Evolutionary conservation across 768 basidiomycete species (phyloP), one percentile per base, ranked within the genome.

Genomic region (Leucosporidium scottii): DNA sequence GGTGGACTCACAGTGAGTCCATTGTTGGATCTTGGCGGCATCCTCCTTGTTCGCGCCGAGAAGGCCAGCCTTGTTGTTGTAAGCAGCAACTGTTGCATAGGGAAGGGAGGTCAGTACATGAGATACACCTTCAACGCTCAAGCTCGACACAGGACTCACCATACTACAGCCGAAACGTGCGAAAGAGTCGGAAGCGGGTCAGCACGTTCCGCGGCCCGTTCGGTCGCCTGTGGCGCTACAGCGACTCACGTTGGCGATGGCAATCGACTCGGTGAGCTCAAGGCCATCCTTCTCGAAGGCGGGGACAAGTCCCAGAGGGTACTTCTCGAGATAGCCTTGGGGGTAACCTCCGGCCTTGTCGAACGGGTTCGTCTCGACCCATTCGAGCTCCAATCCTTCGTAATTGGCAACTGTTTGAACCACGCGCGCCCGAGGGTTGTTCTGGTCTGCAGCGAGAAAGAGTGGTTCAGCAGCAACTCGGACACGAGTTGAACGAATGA

Each of bases 171-270:
- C 34, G 10, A 4, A 34, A 34, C 34, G 34, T 34, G 34, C 34
- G 34, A 34, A 34, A 86, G 84, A 86, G 83, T 82, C n/a, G n/a
- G 79, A 79, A 75, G 73, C 79, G 84, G 82, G 80, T 82, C 81
- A 28, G 17, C 36, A 15, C 25, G 34, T 34, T 34, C 34, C 34
- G 34, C 34, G 4, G 34, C 34, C 5, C 4, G 34, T 10, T 34
- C 34, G 34, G 34, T 23, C 15, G 5, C 10, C 17, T 23, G n/a
- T 18, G 13, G 27, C 54, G 25, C 39, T 59, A 18, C 21, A 23
- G 4, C 21, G 34, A 87, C 92, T 85, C 80, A 97, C 94, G 74
- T 80, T 86, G 57, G 91, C 88, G 79, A 98, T 91, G 58, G 91
- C 85, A 63, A 80, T 77, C 64, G 84, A 82, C 82, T 94, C 94